Base-by-base conservation (phyloP, 495 filamentous ascomycete species). In the Filosporella fistucella region DNA sequence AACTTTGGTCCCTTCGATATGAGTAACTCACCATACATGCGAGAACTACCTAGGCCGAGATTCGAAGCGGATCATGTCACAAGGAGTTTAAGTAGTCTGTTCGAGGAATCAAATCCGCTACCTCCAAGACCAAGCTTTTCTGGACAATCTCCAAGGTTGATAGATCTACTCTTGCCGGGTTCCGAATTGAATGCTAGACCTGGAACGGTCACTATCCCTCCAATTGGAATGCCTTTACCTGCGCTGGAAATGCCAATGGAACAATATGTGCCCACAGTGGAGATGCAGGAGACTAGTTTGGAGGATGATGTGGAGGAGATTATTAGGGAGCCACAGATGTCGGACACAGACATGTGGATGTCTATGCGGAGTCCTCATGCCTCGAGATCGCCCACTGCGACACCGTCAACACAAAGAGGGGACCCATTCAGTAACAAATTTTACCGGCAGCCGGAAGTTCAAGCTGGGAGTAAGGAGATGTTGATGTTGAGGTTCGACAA, bases 401-500 rank as follows among this genome's bases (percentile, higher is more conserved):
- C 58, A 9, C 47, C 47, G 33, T 26, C 12, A 44, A 23, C 35
- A 1, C 39, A 14, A 17, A 29, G 39, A 22, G 39, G 47, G 20
- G 37, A 49, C 40, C 46, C 54, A 10, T 51, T 53, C 28, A 44
- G 48, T 36, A 57, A 58, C 34, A 57, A 59, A 32, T 58, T 77
- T 16, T 69, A 65, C 42, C 51, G 49, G 13, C 69, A 77, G 42
- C 81, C 77, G 8, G 61, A 59, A 26, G 64, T 76, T 45, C 49
- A 65, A 47, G 47, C 68, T 40, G 71, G 67, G 23, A 81, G 74
- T 38, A 71, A 76, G 12, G 85, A 88, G 49, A 80, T 82, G 74
- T 63, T 89, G 14, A 74, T 84, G 8, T 49, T 81, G 22, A 75
- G 83, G 23, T 90, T 85, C 56, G 81, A 88, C 56, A 70, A 74